A percentile compares a stretch with the other conserved stretches of the same genome.
Evolutionary conservation across 495 filamentous ascomycete genomes (phyloP).

Genomic region (Aspergillus leporis): DNA sequence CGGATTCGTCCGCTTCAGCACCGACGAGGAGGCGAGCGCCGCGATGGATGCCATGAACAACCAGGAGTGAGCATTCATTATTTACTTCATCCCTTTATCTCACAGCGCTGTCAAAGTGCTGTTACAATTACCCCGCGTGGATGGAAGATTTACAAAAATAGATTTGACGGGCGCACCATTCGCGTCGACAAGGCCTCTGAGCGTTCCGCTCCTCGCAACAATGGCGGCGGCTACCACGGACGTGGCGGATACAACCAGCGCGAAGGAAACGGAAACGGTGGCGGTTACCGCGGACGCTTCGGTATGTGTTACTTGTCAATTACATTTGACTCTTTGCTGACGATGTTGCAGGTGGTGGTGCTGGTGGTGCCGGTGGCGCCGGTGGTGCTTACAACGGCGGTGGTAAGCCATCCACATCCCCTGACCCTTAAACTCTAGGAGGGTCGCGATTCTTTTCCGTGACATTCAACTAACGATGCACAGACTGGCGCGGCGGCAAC

Average conservation of each 20-base stretch:
- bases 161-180: slow-evolving; percentile 94
- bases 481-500: slow-evolving; percentile 38
- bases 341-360: slow-evolving; percentile 26
- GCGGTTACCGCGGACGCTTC: slow-evolving; percentile 38
- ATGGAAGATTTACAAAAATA: slow-evolving; percentile 35
- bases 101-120: not conserved
- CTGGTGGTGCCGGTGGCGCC: slow-evolving; percentile 30
- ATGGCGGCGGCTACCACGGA: slow-evolving; percentile 48
- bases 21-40: slow-evolving; percentile 77
- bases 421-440: not conserved
- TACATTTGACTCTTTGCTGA: slow-evolving; percentile 3
- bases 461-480: not conserved
- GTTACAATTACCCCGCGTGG: not conserved
- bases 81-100: not conserved
- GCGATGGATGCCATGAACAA: slow-evolving; percentile 90
- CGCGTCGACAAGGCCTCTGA: slow-evolving; percentile 96
- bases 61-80: slow-evolving; percentile 66
- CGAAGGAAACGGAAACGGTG: slow-evolving; percentile 33
- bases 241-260: slow-evolving; percentile 46
- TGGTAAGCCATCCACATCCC: slow-evolving; percentile 28
- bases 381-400: slow-evolving; percentile 28
- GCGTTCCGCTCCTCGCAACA: slow-evolving; percentile 49
- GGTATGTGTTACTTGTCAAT: slow-evolving; percentile 9
- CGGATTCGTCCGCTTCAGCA: slow-evolving; percentile 88
- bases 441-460: not conserved